phyloP scores from a whole-genome alignment of 768 basidiomycete species.

The Mrakia hoshinonis region DNA sequence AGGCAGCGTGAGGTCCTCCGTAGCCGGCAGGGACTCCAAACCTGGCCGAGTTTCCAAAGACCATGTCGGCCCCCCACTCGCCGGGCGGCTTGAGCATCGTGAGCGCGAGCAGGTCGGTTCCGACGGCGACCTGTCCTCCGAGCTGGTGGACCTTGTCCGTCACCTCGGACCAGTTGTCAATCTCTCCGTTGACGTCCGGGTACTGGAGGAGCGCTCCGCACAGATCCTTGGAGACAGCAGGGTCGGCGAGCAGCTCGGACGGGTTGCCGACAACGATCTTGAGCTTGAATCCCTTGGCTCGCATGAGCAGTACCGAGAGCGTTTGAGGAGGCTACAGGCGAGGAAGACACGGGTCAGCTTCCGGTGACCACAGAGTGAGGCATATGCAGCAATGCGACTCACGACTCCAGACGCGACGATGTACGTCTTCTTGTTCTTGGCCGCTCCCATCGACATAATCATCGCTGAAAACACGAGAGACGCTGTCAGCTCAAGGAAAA shows the following conservation, averaged over 20 bases:
- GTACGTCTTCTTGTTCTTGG: conserved; percentile 70
- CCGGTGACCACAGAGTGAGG: too few relatives aligned
- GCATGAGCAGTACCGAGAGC: conserved; percentile 73
- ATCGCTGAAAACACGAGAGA: conserved; percentile 53
- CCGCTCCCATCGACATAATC: conserved; percentile 77
- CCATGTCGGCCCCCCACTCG: conserved; percentile 97
- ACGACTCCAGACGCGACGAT: conserved; percentile 70
- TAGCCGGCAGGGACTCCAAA: conserved; percentile 97
- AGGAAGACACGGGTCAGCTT: neutral
- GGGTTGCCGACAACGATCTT: conserved; percentile 63
- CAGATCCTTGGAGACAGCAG: conserved; percentile 48
- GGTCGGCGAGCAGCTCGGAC: conserved; percentile 34
- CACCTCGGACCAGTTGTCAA: conserved; percentile 63
- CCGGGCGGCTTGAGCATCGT: conserved; percentile 90
- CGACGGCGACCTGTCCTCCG: conserved; percentile 75
- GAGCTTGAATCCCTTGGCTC: conserved; percentile 90
- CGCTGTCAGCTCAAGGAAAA: neutral
- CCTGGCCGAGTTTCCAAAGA: conserved; percentile 85
- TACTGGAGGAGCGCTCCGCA: conserved; percentile 90
- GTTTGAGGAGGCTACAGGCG: conserved; percentile 59
- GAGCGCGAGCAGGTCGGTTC: conserved; percentile 85
- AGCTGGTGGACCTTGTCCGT: conserved; percentile 59
- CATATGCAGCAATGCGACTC: neutral
- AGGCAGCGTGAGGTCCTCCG: conserved; percentile 93
- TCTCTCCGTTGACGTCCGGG: conserved; percentile 66